Evolutionary conservation across 2,329 filamentous ascomycete genomes (phyloP).

Genomic region (Amphichorda felina): DNA sequence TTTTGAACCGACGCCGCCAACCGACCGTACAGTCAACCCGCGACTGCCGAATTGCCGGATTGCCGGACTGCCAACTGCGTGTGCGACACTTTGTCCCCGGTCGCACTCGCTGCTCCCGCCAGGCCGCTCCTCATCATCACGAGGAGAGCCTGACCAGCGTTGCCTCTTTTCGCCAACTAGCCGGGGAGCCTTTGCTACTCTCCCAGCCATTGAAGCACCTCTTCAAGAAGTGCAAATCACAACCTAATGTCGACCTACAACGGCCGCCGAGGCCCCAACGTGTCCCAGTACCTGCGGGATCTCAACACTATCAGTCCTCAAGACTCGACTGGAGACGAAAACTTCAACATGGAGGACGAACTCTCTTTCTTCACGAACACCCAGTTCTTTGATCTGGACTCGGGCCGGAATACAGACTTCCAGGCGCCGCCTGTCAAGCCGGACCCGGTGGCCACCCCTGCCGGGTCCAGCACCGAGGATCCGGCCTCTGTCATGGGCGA

Average conservation of each 20-base stretch:
- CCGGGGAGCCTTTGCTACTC: too few species aligned
- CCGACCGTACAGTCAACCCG: too few species aligned
- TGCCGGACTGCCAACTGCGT: too few species aligned
- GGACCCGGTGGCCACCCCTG: conserved; percentile 19
- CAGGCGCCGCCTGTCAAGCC: conserved; percentile 33
- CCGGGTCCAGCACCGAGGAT: conserved; percentile 19
- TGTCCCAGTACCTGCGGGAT: conserved; percentile 80
- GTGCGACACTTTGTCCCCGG: too few species aligned
- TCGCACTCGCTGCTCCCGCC: too few species aligned
- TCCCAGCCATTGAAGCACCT: too few species aligned
- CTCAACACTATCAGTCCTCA: conserved; percentile 65
- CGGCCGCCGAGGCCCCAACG: conserved; percentile 71
- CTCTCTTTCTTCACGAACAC: conserved; percentile 73
- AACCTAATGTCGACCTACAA: conserved; percentile 58
- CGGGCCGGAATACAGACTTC: conserved; percentile 46
- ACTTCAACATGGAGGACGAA: conserved; percentile 56
- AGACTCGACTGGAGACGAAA: conserved; percentile 39
- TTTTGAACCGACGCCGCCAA: too few species aligned
- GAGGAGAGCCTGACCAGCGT: too few species aligned
- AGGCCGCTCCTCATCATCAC: too few species aligned
- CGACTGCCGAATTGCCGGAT: too few species aligned
- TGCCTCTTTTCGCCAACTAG: too few species aligned
- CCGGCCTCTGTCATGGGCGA: conserved; percentile 31
- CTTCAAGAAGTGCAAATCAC: too few species aligned
- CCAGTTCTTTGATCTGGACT: conserved; percentile 70